phyloP scores from a whole-genome alignment of 345 rosid genomes.

The Odontarrhena argentea region DNA sequence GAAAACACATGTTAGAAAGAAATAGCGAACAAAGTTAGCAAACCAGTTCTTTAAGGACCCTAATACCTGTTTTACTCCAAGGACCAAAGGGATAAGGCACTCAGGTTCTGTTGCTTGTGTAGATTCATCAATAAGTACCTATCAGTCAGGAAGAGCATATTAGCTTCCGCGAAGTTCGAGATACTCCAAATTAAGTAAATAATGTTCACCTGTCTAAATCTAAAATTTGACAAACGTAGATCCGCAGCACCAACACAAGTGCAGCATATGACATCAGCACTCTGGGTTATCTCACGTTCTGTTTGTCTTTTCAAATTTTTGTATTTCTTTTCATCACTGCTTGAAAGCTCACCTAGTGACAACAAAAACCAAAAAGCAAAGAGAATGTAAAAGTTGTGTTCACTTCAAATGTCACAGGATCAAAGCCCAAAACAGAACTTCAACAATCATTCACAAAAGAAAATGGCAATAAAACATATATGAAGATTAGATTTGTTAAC shows the following conservation, averaged over 20 bases:
- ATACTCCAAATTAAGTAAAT: conserved; percentile 11
- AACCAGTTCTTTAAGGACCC: conserved; percentile 13
- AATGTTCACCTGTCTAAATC: conserved; percentile 89
- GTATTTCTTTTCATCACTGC: conserved; percentile 98
- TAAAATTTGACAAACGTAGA: conserved; percentile 92
- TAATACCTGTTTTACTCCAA: conserved; percentile 93
- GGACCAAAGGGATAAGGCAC: conserved; percentile 98
- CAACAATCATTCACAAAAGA: neutral
- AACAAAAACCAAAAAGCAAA: conserved; percentile 4
- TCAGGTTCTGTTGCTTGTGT: conserved; percentile 99
- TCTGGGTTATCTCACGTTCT: conserved; percentile 96
- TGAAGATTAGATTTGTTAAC: conserved; percentile 7
- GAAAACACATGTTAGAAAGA: conserved; percentile 22
- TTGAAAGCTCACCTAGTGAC: conserved; percentile 84
- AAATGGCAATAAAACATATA: conserved; percentile 22
- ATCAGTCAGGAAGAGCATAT: conserved; percentile 36
- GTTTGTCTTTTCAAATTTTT: conserved; percentile 95
- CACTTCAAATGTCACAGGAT: conserved; percentile 13
- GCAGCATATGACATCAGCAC: conserved; percentile 99
- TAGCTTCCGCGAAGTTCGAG: conserved; percentile 27
- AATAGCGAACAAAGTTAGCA: conserved; percentile 18
- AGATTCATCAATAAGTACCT: conserved; percentile 99
- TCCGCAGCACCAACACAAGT: conserved; percentile 99
- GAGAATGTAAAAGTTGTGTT: conserved; percentile 1
- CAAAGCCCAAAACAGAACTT: neutral